Evolutionary conservation across 352 stramenopile genomes (phyloP).

Genomic region (Aphanomyces cochlioides): DNA sequence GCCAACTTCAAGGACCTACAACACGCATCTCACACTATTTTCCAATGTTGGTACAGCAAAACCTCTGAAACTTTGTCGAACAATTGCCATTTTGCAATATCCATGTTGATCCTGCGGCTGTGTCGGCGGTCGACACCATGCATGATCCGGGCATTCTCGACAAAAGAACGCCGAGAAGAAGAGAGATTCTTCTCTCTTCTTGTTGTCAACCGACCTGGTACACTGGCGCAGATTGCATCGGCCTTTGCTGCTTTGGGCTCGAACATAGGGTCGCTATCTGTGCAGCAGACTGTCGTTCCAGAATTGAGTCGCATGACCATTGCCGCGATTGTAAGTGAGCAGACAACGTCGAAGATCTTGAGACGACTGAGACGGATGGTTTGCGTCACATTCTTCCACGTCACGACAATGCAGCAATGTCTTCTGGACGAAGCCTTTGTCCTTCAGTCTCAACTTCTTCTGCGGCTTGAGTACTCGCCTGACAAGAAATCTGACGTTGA

Average conservation of each 20-base stretch:
- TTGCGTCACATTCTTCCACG: conserved; percentile 73
- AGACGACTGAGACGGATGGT: conserved; percentile 58
- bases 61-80: too few relatives aligned
- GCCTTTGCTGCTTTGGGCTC: conserved; percentile 66
- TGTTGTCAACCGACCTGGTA: conserved; percentile 65
- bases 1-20: too few relatives aligned
- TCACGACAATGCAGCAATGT: conserved; percentile 62
- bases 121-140: background rate
- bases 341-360: conserved; percentile 51
- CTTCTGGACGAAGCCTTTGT: conserved; percentile 61
- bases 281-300: conserved; percentile 63
- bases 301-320: conserved; percentile 76
- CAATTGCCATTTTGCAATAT: too few relatives aligned
- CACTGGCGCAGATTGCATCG: conserved; percentile 61
- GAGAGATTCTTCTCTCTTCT: conserved; percentile 74
- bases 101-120: too few relatives aligned
- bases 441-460: conserved; percentile 55
- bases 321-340: conserved; percentile 53
- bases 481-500: background rate
- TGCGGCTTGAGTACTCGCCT: conserved; percentile 35
- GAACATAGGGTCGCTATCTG: conserved; percentile 70
- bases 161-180: conserved; percentile 29
- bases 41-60: too few relatives aligned
- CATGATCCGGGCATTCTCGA: background rate
- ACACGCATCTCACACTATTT: too few relatives aligned